phyloP scores from a whole-genome alignment of 305 asterid species.

The Coffea humblotiana region DNA sequence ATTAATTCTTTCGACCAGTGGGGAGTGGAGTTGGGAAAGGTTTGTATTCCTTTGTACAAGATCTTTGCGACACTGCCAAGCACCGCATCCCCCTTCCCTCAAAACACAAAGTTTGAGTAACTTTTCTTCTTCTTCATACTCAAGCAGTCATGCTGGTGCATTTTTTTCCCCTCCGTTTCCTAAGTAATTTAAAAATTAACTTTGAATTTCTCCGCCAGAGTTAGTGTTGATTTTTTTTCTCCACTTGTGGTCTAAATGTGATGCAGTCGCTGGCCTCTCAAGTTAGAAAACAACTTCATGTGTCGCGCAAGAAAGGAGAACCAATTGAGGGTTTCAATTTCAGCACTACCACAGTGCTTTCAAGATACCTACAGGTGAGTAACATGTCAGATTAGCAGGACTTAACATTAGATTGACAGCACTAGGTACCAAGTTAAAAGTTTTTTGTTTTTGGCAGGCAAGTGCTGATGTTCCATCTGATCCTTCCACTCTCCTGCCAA shows the following conservation, averaged over 20 bases:
- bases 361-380: conserved; percentile 75
- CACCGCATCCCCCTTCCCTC: background rate
- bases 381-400: background rate
- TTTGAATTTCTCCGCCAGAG: background rate
- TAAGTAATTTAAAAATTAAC: background rate
- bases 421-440: background rate
- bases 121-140: background rate
- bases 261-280: conserved; percentile 91
- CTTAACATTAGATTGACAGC: background rate
- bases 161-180: background rate
- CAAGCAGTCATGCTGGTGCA: background rate
- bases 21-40: conserved; percentile 99
- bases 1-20: conserved; percentile 99
- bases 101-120: background rate
- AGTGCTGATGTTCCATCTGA: conserved; percentile 64
- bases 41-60: conserved; percentile 22
- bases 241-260: background rate
- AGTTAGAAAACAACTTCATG: conserved; percentile 95
- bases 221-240: background rate
- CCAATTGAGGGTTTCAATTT: conserved; percentile 79
- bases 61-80: background rate
- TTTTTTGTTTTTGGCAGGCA: conserved; percentile 47
- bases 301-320: conserved; percentile 81
- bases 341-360: conserved; percentile 66
- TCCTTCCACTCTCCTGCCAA: conserved; percentile 72